A percentile compares a stretch with the other conserved stretches of the same genome.
Conservation (phyloP, 495 filamentous ascomycete species). For the Penicillium riverlandense region DNA sequence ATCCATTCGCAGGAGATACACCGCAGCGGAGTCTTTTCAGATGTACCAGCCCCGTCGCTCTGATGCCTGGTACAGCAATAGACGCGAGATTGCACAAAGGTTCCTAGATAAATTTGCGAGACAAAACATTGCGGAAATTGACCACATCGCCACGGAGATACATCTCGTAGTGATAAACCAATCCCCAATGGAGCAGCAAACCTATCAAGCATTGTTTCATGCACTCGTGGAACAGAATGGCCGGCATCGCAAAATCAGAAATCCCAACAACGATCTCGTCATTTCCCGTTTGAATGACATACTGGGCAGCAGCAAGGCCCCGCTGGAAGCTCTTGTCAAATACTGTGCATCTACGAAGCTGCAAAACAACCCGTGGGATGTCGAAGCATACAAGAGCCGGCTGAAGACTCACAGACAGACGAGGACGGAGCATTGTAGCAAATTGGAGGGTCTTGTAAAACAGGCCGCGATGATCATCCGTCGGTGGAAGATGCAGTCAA, state of each 20-base stretch:
- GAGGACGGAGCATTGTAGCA: background rate
- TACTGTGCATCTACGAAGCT: constrained; percentile 29
- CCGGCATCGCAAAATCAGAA: constrained; percentile 22
- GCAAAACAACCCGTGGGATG: constrained; percentile 1
- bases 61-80: constrained; percentile 43
- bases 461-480: too few relatives aligned
- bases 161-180: constrained; percentile 30
- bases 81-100: constrained; percentile 40
- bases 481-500: too few relatives aligned
- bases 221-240: constrained; percentile 36
- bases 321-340: constrained; percentile 42
- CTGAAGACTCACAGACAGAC: background rate
- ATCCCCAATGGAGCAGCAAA: constrained; percentile 32
- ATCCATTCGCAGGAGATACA: constrained; percentile 11
- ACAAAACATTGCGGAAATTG: constrained; percentile 42
- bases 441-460: background rate
- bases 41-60: constrained; percentile 34
- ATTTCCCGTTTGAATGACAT: constrained; percentile 34
- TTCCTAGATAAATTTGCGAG: constrained; percentile 50
- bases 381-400: background rate
- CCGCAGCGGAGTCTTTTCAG: constrained; percentile 42
- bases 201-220: constrained; percentile 42
- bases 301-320: constrained; percentile 29
- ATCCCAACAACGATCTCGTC: constrained; percentile 14
- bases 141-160: constrained; percentile 29